phyloP scores from a whole-genome alignment of 75 land plant genomes.

The Selaginella moellendorffii region DNA sequence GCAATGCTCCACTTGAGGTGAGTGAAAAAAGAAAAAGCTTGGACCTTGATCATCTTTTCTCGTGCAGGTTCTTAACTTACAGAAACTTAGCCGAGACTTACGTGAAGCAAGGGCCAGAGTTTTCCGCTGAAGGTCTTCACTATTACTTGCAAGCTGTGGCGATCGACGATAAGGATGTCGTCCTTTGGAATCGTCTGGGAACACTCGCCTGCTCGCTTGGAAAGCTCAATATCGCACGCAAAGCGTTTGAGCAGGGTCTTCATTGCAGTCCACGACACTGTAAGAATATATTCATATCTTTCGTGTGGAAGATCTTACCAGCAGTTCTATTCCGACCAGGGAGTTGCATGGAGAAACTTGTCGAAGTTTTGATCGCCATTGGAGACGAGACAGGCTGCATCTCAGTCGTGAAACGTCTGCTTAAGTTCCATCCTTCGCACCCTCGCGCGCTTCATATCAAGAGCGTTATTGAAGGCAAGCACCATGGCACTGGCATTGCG shows the following conservation, averaged over 20 bases:
- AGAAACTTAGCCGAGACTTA: constrained; percentile 84
- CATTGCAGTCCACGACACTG: constrained; percentile 95
- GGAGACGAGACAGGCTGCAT: constrained; percentile 84
- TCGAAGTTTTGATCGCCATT: constrained; percentile 91
- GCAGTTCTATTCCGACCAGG: constrained; percentile 25
- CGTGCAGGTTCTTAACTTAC: constrained; percentile 52
- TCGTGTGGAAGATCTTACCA: background rate
- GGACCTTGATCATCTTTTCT: background rate
- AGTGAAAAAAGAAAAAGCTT: background rate
- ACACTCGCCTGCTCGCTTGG: constrained; percentile 83
- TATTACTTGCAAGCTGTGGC: constrained; percentile 92
- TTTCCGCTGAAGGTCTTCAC: constrained; percentile 58
- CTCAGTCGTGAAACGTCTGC: constrained; percentile 50
- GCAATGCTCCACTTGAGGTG: constrained; percentile 40
- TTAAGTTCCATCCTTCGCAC: constrained; percentile 84
- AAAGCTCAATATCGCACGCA: constrained; percentile 56
- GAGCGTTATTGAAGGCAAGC: constrained; percentile 36
- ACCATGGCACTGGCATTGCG: constrained; percentile 11
- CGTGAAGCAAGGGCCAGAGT: constrained; percentile 55
- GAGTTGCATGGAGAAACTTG: constrained; percentile 98
- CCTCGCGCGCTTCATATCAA: constrained; percentile 75
- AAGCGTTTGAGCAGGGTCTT: constrained; percentile 98
- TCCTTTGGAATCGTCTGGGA: constrained; percentile 90
- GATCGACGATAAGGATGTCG: constrained; percentile 81
- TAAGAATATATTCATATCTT: constrained; percentile 22